phyloP scores from a whole-genome alignment of 768 basidiomycete species.

The Auricularia sp. region DNA sequence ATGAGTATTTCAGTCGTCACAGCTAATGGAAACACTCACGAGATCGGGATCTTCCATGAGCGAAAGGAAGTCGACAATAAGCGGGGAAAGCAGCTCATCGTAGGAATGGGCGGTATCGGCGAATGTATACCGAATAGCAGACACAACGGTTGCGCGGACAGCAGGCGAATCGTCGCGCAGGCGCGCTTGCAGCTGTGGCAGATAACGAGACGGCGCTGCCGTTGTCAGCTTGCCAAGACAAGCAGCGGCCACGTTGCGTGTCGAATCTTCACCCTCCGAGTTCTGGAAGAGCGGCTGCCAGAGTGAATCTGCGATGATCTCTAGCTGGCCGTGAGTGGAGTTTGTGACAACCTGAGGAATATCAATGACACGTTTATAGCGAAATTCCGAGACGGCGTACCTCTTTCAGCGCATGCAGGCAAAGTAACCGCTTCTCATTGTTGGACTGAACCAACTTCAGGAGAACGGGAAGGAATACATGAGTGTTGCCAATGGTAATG shows the following conservation, averaged over 20 bases:
- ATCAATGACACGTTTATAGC: constrained; percentile 1
- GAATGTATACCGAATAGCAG: constrained; percentile 85
- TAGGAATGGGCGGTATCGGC: constrained; percentile 78
- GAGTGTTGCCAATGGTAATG: constrained; percentile 88
- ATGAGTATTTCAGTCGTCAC: not conserved
- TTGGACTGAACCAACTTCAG: constrained; percentile 69
- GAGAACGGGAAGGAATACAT: constrained; percentile 77
- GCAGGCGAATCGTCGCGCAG: constrained; percentile 59
- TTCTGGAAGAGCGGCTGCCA: constrained; percentile 92
- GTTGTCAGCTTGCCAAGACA: constrained; percentile 93
- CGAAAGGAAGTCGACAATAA: constrained; percentile 85
- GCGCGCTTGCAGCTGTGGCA: constrained; percentile 82
- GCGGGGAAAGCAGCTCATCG: constrained; percentile 80
- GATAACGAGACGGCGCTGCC: constrained; percentile 79
- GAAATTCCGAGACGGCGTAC: constrained; percentile 27
- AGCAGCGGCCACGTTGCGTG: constrained; percentile 90
- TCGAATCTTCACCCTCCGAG: constrained; percentile 84
- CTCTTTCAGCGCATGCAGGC: constrained; percentile 91
- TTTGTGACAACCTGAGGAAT: constrained; percentile 74
- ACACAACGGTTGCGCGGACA: constrained; percentile 79
- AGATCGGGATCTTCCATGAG: constrained; percentile 83
- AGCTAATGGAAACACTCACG: constrained; percentile 34
- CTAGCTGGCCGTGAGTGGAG: constrained; percentile 74
- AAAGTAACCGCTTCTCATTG: constrained; percentile 68
- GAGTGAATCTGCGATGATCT: constrained; percentile 76